Evolutionary conservation across 257 asterid species (phyloP).

Genomic region (Solanum habrochaites): DNA sequence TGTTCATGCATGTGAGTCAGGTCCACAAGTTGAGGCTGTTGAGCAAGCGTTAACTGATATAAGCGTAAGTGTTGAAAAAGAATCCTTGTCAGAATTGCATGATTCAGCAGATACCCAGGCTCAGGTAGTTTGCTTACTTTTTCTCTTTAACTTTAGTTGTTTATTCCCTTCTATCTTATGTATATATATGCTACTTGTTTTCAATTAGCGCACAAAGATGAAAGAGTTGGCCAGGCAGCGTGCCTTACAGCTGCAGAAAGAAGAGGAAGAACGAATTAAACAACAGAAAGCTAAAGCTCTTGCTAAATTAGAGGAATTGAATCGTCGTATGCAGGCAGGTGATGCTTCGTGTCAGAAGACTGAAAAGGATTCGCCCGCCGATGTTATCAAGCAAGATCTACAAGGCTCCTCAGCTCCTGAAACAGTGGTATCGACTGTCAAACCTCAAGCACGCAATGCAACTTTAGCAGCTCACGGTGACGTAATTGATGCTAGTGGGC

Average conservation of each 20-base stretch:
- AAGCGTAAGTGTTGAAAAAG: constrained; percentile 31
- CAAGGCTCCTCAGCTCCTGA: constrained; percentile 21
- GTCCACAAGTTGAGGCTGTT: constrained; percentile 26
- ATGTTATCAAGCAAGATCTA: constrained; percentile 16
- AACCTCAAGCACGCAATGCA: constrained; percentile 18
- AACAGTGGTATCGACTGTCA: constrained; percentile 17
- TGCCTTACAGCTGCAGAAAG: constrained; percentile 67
- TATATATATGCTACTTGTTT: constrained; percentile 1
- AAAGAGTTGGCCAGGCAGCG: constrained; percentile 75
- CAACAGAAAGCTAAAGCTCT: constrained; percentile 92
- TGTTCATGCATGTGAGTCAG: constrained; percentile 16
- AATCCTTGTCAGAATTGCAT: constrained; percentile 24
- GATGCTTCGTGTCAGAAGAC: constrained; percentile 28
- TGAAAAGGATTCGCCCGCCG: constrained; percentile 18
- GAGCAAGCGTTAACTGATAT: constrained; percentile 17
- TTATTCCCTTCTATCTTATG: constrained; percentile 3
- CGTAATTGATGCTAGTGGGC: constrained; percentile 12
- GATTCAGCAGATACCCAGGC: constrained; percentile 66
- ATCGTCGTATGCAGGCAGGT: constrained; percentile 53
- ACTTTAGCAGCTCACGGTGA: constrained; percentile 13
- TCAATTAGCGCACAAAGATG: constrained; percentile 57
- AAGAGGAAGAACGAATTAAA: constrained; percentile 80
- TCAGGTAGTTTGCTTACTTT: constrained; percentile 31
- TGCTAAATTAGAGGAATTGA: constrained; percentile 90
- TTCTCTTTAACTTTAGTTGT: neutral